Percentiles rank a stretch among this genome's conserved stretches.
Conservation (phyloP, 176 grass and related monocot genomes). For the Puya raimondii region DNA sequence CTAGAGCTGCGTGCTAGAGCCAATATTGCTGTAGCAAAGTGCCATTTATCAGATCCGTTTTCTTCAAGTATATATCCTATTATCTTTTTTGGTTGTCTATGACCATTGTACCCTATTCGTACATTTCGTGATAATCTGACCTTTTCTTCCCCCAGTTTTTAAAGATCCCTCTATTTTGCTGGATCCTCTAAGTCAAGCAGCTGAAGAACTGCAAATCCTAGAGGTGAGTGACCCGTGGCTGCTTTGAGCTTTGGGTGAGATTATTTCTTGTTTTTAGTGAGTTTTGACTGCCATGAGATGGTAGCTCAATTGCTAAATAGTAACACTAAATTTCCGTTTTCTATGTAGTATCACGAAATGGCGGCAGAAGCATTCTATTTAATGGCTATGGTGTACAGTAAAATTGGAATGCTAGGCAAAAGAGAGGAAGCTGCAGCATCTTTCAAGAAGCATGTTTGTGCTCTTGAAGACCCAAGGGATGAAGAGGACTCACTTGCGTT, state of each 20-base stretch:
- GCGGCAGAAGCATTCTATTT: conserved; percentile 73
- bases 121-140: neutral
- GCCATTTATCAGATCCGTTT: conserved; percentile 47
- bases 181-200: conserved; percentile 70
- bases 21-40: conserved; percentile 74
- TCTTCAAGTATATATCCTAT: conserved; percentile 39
- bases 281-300: conserved; percentile 2
- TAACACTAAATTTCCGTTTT: conserved; percentile 4
- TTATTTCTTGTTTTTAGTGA: neutral
- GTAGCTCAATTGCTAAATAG: neutral
- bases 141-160: conserved; percentile 33
- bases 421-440: conserved; percentile 54
- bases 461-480: conserved; percentile 41
- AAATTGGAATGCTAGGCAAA: conserved; percentile 42
- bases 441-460: conserved; percentile 53
- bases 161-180: conserved; percentile 55
- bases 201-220: conserved; percentile 72
- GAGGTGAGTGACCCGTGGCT: conserved; percentile 44
- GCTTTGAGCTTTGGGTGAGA: neutral
- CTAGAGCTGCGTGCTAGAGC: conserved; percentile 66
- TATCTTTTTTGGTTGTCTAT: neutral
- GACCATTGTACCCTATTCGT: neutral
- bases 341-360: conserved; percentile 77
- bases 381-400: conserved; percentile 61
- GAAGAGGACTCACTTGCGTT: conserved; percentile 42